Conservation (phyloP, 345 rosid species). For the Lumnitzera littorea region DNA sequence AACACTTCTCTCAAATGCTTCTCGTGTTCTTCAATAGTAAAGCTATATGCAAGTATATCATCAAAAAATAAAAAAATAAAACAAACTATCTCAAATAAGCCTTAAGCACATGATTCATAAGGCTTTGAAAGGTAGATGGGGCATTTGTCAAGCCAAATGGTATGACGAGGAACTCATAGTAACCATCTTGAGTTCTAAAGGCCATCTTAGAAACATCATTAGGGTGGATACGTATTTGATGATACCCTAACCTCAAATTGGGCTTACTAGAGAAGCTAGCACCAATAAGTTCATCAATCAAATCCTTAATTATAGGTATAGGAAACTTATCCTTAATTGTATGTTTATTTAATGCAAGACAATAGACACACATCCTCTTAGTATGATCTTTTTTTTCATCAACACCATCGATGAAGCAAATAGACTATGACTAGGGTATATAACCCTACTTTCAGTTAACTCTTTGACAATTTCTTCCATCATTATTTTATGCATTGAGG, state of each 20-base stretch:
- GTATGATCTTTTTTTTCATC: neutral
- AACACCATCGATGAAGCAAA: too few relatives aligned
- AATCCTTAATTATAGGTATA: neutral
- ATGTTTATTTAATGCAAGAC: neutral
- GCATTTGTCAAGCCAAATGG: neutral
- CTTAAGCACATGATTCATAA: too few relatives aligned
- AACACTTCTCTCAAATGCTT: neutral
- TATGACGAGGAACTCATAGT: neutral
- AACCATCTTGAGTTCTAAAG: neutral
- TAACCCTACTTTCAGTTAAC: too few relatives aligned
- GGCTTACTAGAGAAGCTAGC: neutral
- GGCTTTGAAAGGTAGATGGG: neutral
- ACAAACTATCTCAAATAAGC: too few relatives aligned
- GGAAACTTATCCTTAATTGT: neutral
- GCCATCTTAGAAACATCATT: neutral
- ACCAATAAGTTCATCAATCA: neutral
- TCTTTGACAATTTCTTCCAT: too few relatives aligned
- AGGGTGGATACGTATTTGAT: neutral
- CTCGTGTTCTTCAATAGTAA: neutral
- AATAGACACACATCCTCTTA: neutral
- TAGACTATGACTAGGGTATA: too few relatives aligned
- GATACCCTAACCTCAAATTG: neutral
- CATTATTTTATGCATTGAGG: too few relatives aligned
- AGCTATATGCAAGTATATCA: neutral
- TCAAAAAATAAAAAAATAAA: neutral